Evolutionary conservation across 306 rosid species (phyloP).

Genomic region (Abrus pulchellus): DNA sequence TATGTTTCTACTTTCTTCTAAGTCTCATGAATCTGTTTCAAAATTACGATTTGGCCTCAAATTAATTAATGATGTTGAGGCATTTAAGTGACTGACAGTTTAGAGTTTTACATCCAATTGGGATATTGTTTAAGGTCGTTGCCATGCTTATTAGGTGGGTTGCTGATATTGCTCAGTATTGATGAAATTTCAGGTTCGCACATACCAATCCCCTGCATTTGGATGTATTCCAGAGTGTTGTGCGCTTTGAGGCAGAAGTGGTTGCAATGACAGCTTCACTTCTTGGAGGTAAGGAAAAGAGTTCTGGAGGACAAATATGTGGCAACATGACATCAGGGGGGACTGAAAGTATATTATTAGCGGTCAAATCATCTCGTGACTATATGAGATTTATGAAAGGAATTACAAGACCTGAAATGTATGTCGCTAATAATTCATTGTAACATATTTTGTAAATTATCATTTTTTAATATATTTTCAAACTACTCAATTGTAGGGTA

Average conservation of each 20-base stretch:
- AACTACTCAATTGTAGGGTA: conserved; percentile 64
- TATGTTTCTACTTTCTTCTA: not conserved
- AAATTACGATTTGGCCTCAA: conserved; percentile 11
- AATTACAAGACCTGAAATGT: conserved; percentile 93
- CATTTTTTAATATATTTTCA: conserved; percentile 36
- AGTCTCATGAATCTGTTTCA: conserved; percentile 22
- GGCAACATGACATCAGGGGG: conserved; percentile 99
- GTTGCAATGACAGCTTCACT: conserved; percentile 95
- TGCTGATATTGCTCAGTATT: not conserved
- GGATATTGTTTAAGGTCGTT: conserved; percentile 24
- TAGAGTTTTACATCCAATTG: conserved; percentile 6
- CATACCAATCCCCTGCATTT: conserved; percentile 97
- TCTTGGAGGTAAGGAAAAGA: conserved; percentile 81
- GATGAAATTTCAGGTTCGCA: conserved; percentile 79
- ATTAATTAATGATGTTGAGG: conserved; percentile 31
- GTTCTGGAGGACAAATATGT: conserved; percentile 89
- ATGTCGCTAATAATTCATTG: conserved; percentile 44
- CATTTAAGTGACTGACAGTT: conserved; percentile 16
- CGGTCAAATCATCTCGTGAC: conserved; percentile 94
- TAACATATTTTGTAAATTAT: conserved; percentile 27
- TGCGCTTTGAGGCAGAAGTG: conserved; percentile 88
- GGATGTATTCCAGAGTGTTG: conserved; percentile 92
- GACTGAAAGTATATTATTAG: conserved; percentile 94
- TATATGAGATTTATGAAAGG: conserved; percentile 86
- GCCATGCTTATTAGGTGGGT: no score